Conservation (phyloP, 2,329 filamentous ascomycete species). For the Fusarium sp. region DNA sequence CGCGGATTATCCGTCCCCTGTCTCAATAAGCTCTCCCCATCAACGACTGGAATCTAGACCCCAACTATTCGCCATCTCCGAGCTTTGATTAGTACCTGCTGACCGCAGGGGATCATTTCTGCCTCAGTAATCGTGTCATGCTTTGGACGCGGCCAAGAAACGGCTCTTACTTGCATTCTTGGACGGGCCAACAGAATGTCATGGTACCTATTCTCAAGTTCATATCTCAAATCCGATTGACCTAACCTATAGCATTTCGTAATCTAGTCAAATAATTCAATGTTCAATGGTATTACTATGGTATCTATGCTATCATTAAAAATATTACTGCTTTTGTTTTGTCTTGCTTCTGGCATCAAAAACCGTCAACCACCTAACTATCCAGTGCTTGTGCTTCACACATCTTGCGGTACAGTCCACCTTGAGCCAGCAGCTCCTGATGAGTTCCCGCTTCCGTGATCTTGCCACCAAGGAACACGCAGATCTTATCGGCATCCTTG, state of each 20-base stretch:
- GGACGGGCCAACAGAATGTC: not conserved
- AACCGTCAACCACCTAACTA: constrained; percentile 16
- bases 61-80: constrained; percentile 17
- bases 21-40: constrained; percentile 14
- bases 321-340: constrained; percentile 1
- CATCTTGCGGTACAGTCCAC: constrained; percentile 63
- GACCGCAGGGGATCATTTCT: constrained; percentile 9
- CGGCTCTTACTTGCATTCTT: not conserved
- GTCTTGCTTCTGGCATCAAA: not conserved
- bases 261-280: not conserved
- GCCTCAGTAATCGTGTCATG: not conserved
- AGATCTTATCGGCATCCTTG: constrained; percentile 74
- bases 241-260: constrained; percentile 1
- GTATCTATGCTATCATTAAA: constrained; percentile 25
- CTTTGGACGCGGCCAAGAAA: not conserved
- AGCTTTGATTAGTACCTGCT: constrained; percentile 13
- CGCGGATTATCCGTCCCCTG: constrained; percentile 34
- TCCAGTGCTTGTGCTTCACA: constrained; percentile 55
- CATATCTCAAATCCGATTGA: not conserved
- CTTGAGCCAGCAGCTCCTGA: constrained; percentile 60
- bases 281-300: constrained; percentile 15
- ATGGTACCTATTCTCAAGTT: not conserved
- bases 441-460: constrained; percentile 70
- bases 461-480: constrained; percentile 67
- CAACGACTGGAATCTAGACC: constrained; percentile 35